Conservation (phyloP, 345 rosid species). For the Aquilaria yunnanensis region DNA sequence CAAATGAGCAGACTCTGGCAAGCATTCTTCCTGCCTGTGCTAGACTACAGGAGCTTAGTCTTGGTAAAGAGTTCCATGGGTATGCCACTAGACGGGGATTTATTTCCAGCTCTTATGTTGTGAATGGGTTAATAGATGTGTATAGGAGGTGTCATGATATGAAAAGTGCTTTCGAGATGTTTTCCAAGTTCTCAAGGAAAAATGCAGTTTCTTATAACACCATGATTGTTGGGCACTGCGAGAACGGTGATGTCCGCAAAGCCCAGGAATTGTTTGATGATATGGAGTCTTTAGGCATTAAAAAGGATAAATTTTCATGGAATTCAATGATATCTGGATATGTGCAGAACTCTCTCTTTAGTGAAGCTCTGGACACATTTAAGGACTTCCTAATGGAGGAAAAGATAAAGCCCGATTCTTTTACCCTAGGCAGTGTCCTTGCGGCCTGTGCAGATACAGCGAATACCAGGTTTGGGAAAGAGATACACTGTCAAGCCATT, state of each 20-base stretch:
- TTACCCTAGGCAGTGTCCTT: constrained; percentile 56
- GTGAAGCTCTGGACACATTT: constrained; percentile 40
- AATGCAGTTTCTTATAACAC: constrained; percentile 50
- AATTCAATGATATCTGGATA: constrained; percentile 59
- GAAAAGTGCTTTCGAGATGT: constrained; percentile 39
- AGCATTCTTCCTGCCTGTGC: constrained; percentile 69
- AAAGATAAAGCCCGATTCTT: constrained; percentile 35
- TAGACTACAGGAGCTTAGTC: constrained; percentile 33
- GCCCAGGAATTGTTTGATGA: constrained; percentile 40
- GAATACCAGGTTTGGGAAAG: constrained; percentile 36
- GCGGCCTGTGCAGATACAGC: constrained; percentile 44
- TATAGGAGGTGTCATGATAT: constrained; percentile 56
- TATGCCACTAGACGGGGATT: constrained; percentile 42
- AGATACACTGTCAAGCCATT: constrained; percentile 40
- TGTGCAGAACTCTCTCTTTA: constrained; percentile 32
- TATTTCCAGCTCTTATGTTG: constrained; percentile 36
- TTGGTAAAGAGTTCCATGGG: constrained; percentile 51
- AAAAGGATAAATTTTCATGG: constrained; percentile 48
- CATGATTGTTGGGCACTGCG: constrained; percentile 53
- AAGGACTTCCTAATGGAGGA: constrained; percentile 30
- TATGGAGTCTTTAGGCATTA: constrained; percentile 33
- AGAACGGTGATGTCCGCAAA: constrained; percentile 34
- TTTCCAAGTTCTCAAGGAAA: constrained; percentile 36
- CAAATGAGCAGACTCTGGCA: constrained; percentile 52
- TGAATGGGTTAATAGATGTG: constrained; percentile 55